These are phyloP conservation scores for Candida krabiensis DNA, from an alignment of 805 yeast genomes.

Conservation along the genomic window DNA sequence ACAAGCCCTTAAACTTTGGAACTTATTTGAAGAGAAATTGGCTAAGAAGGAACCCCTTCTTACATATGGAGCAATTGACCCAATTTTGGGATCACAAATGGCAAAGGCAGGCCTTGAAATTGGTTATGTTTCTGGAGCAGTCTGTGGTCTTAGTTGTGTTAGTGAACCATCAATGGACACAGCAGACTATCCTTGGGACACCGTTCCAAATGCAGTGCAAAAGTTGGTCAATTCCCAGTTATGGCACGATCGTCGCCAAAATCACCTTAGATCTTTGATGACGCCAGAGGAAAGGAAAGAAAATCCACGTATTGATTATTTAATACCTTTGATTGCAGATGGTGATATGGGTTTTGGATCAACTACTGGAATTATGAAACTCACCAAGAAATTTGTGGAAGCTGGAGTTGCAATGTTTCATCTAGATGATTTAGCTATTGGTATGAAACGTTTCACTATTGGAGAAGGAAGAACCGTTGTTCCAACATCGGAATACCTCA, in stretches of 20 bases:
- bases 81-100: slow-evolving; percentile 61
- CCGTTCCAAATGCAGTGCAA: slow-evolving; percentile 67
- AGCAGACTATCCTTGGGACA: slow-evolving; percentile 69
- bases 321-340: slow-evolving; percentile 64
- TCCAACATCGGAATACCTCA: slow-evolving; percentile 58
- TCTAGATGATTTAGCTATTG: slow-evolving; percentile 62
- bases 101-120: slow-evolving; percentile 50
- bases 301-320: slow-evolving; percentile 43
- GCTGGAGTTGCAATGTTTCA: slow-evolving; percentile 66
- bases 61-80: slow-evolving; percentile 61
- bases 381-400: slow-evolving; percentile 63
- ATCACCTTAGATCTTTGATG: slow-evolving; percentile 15
- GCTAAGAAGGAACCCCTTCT: slow-evolving; percentile 49
- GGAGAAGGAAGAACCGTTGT: slow-evolving; percentile 62
- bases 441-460: slow-evolving; percentile 67
- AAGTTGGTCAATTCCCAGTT: slow-evolving; percentile 57
- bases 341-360: slow-evolving; percentile 72
- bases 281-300: slow-evolving; percentile 19
- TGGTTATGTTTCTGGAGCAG: slow-evolving; percentile 62
- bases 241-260: slow-evolving; percentile 50
- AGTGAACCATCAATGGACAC: slow-evolving; percentile 67
- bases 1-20: slow-evolving; percentile 48
- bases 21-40: slow-evolving; percentile 41
- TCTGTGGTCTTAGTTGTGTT: slow-evolving; percentile 56
- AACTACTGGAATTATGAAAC: slow-evolving; percentile 58